Percentiles rank a stretch among this genome's conserved stretches.
Conservation (phyloP, 306 rosid genomes). For the Rosa chinensis region DNA sequence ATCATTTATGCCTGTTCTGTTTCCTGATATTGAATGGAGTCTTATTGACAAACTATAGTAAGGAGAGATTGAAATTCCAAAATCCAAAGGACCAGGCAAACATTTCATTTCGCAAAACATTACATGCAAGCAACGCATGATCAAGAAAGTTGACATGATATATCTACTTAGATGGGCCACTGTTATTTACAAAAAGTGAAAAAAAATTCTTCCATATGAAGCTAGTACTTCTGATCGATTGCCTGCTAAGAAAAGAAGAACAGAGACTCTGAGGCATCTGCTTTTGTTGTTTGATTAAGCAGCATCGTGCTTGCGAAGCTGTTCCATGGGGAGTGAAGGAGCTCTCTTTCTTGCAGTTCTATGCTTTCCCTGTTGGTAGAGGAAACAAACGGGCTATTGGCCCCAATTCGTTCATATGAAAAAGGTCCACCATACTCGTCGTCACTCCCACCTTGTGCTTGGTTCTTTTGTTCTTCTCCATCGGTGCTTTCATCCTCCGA, state of each 20-base stretch:
- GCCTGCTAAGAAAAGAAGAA: conserved; percentile 8
- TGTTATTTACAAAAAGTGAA: conserved; percentile 14
- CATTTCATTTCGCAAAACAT: conserved; percentile 1
- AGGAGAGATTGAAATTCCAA: conserved; percentile 8
- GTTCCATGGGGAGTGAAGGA: conserved; percentile 28
- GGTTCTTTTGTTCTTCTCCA: conserved; percentile 44
- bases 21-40: neutral
- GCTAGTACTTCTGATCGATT: neutral
- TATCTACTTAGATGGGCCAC: neutral
- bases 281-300: conserved; percentile 5
- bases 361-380: conserved; percentile 38
- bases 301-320: conserved; percentile 19
- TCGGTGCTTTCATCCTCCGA: conserved; percentile 51
- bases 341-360: conserved; percentile 48
- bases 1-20: neutral
- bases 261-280: neutral
- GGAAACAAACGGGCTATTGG: conserved; percentile 46
- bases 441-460: conserved; percentile 29
- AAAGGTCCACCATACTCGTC: conserved; percentile 54
- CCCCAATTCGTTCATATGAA: conserved; percentile 36
- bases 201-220: conserved; percentile 3
- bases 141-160: neutral
- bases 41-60: neutral
- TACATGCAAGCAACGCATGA: conserved; percentile 5
- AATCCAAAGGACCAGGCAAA: neutral